Percentiles rank a stretch among this genome's conserved stretches.
phyloP scores from a whole-genome alignment of 805 yeast genomes.

The Zygosaccharomyces kombuchaensis region DNA sequence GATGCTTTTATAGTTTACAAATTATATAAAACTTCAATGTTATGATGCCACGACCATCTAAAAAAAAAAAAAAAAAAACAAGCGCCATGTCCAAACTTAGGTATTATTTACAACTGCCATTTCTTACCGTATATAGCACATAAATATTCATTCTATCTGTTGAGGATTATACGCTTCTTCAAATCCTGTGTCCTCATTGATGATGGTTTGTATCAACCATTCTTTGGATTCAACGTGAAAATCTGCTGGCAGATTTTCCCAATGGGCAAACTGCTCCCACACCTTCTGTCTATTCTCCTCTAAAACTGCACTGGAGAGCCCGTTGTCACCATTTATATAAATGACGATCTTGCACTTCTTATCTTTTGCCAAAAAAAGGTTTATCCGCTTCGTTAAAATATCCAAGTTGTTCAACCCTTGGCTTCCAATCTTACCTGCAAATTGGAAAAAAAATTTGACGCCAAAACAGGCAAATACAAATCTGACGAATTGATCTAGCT shows the following conservation, averaged over 20 bases:
- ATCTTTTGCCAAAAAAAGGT: background rate
- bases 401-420: background rate
- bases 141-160: background rate
- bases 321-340: constrained; percentile 20
- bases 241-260: constrained; percentile 1
- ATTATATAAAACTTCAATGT: too few relatives aligned
- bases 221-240: constrained; percentile 29
- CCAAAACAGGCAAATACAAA: constrained; percentile 28
- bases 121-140: background rate
- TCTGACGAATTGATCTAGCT: constrained; percentile 24
- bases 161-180: background rate
- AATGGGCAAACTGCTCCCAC: background rate
- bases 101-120: background rate
- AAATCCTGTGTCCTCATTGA: constrained; percentile 23
- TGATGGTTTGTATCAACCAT: constrained; percentile 33
- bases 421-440: constrained; percentile 5
- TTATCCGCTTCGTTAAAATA: constrained; percentile 2
- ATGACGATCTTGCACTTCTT: constrained; percentile 12
- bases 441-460: constrained; percentile 13
- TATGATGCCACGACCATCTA: background rate
- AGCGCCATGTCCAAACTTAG: background rate
- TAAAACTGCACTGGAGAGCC: constrained; percentile 7
- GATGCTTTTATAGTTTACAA: background rate
- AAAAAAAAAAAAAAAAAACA: background rate
- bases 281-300: constrained; percentile 10